These are phyloP conservation scores for Prosopis cineraria DNA, from an alignment of 306 rosid genomes.

Conservation along the genomic window DNA sequence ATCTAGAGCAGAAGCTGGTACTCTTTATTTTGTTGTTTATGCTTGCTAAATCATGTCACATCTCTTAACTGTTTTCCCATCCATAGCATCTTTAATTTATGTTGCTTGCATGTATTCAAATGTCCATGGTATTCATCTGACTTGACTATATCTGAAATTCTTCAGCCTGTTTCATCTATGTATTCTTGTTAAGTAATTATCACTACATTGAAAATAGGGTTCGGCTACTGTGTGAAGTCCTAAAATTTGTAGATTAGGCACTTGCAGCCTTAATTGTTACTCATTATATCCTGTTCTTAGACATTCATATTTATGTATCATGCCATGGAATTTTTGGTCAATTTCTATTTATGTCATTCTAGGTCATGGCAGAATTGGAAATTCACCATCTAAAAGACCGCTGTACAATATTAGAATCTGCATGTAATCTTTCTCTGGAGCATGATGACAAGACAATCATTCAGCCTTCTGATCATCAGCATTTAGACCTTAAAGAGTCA, in stretches of 20 bases:
- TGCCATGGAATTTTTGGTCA: constrained; percentile 14
- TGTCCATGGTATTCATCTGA: constrained; percentile 3
- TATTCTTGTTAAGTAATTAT: constrained; percentile 25
- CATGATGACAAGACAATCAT: constrained; percentile 30
- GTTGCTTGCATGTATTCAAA: constrained; percentile 18
- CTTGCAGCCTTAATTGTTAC: background rate
- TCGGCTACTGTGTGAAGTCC: constrained; percentile 18
- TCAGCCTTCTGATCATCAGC: constrained; percentile 35
- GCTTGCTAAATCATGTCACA: constrained; percentile 21
- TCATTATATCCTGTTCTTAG: background rate
- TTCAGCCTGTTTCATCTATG: constrained; percentile 8
- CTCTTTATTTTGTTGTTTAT: constrained; percentile 15
- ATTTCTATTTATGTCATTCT: constrained; percentile 32
- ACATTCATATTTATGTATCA: background rate
- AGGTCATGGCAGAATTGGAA: constrained; percentile 54
- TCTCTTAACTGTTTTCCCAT: constrained; percentile 18
- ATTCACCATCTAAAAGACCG: constrained; percentile 53
- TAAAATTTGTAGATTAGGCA: background rate
- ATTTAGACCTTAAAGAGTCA: constrained; percentile 60
- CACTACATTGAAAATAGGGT: constrained; percentile 4
- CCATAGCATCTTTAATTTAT: constrained; percentile 20
- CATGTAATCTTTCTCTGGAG: constrained; percentile 33
- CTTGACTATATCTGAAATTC: constrained; percentile 21
- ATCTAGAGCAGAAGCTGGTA: constrained; percentile 70
- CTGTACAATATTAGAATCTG: constrained; percentile 35